Conservation (phyloP, 352 stramenopile species). For the Hyaloperonospora arabidopsidis region DNA sequence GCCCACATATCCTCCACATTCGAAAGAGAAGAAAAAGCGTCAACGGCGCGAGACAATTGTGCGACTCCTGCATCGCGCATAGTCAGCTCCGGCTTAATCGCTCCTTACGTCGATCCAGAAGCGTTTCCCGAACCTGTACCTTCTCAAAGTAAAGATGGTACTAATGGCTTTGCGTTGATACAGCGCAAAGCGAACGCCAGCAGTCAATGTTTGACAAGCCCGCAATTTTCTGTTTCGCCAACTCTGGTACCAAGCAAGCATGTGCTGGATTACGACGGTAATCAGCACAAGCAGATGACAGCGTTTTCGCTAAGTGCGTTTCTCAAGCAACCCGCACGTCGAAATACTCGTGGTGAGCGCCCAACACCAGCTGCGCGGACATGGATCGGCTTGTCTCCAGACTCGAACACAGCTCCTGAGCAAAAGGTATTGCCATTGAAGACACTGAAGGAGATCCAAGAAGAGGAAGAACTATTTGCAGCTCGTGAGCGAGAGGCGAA, state of each 20-base stretch:
- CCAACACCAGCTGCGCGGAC: slow-evolving; percentile 8
- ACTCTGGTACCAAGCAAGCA: slow-evolving; percentile 23
- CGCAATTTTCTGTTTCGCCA: slow-evolving; percentile 20
- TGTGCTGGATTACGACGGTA: slow-evolving; percentile 43
- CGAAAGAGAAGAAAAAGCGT: slow-evolving; percentile 7
- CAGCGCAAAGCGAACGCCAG: slow-evolving; percentile 25
- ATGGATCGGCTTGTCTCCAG: slow-evolving; percentile 19
- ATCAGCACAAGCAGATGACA: slow-evolving; percentile 33
- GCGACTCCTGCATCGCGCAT: slow-evolving; percentile 2
- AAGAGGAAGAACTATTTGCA: slow-evolving; percentile 43
- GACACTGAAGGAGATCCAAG: slow-evolving; percentile 59
- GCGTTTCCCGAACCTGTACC: slow-evolving; percentile 22
- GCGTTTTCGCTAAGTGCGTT: slow-evolving; percentile 61
- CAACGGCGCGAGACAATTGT: background rate
- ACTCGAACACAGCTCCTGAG: slow-evolving; percentile 2
- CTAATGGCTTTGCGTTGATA: slow-evolving; percentile 18
- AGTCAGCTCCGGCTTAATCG: slow-evolving; percentile 1
- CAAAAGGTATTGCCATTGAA: slow-evolving; percentile 20
- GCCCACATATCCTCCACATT: background rate
- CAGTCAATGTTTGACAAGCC: slow-evolving; percentile 28
- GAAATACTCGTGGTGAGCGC: slow-evolving; percentile 12
- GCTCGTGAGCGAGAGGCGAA: slow-evolving; percentile 42
- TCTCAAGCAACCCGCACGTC: slow-evolving; percentile 39
- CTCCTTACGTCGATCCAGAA: slow-evolving; percentile 1
- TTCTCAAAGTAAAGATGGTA: slow-evolving; percentile 28